phyloP scores from a whole-genome alignment of 139 green algal genomes.

The Tetradesmus lagerheimii region DNA sequence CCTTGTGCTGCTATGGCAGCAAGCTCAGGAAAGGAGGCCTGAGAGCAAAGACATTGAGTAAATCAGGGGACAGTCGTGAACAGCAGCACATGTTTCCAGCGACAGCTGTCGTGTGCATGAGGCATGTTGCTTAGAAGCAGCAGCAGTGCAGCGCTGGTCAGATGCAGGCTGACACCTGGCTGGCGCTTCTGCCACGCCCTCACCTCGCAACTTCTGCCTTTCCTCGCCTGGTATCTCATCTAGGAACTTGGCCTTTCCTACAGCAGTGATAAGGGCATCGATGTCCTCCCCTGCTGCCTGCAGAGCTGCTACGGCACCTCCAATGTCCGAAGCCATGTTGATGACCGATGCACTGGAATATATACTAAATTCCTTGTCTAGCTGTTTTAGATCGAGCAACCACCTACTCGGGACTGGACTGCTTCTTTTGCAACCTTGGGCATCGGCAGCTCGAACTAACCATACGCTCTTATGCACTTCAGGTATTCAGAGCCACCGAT shows the following conservation, averaged over 20 bases:
- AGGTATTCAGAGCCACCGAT: neutral
- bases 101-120: too few species aligned
- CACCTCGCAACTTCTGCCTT: slow-evolving; percentile 86
- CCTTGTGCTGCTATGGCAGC: too few species aligned
- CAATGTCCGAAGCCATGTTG: slow-evolving; percentile 41
- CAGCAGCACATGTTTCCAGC: too few species aligned
- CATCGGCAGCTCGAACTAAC: neutral
- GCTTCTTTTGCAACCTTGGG: neutral
- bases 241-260: slow-evolving; percentile 77
- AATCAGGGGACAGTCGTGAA: too few species aligned
- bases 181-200: neutral
- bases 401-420: neutral
- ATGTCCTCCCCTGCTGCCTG: slow-evolving; percentile 76
- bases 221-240: slow-evolving; percentile 79
- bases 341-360: neutral
- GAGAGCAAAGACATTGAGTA: too few species aligned
- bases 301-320: slow-evolving; percentile 59
- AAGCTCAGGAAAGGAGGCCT: too few species aligned
- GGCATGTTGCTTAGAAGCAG: too few species aligned
- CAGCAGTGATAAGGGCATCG: slow-evolving; percentile 73
- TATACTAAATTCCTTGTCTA: neutral
- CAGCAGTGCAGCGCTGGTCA: neutral
- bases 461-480: neutral
- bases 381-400: neutral
- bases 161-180: too few species aligned